Evolutionary conservation across 2,329 filamentous ascomycete species (phyloP), one percentile per base, ranked within the genome.

Genomic region (Arthrocladium fulminans): DNA sequence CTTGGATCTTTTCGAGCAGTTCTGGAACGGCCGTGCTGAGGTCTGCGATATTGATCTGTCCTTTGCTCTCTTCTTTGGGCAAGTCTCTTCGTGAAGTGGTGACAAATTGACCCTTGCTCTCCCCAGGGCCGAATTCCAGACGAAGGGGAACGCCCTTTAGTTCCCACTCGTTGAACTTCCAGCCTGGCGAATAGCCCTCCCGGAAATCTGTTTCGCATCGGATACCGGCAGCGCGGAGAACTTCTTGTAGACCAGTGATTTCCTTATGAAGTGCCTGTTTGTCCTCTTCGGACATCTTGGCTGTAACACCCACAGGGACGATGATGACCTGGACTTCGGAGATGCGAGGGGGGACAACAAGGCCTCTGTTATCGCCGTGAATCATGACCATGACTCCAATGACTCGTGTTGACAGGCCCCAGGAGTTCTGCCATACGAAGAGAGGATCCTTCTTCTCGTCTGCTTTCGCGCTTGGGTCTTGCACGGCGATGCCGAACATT

Each of bases 331-430:
- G 92, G 54, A 83, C 75, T 69, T 90, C 88, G 55, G 89, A 83
- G 45, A 97, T 86, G 48, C 88, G 80, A 34, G 92, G 92, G 64
- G 92, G 92, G 45, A 97, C 81, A 53, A 97, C 88, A 15, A 98
- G 77, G 55, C 92, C 92, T 69, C 90, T 90, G 72, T 98, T 85
- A 65, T 98, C 92, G 61, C 88, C 84, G 70, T 98, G 92, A 52
- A 94, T 88, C 81, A 98, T 92, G 62, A 96, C 86, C 90, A 97
- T 97, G 66, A 97, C 88, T 72, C 92, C 94, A 57, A 98, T 94
- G 49, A 90, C 88, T 65, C 92, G 88, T 47, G 92, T 98, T 1
- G 90, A 97, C 52, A 98, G 79, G 69, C 92, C 92, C 92, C 92
- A 98, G 12, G 88, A 96, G 74, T 98, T 98, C 68, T 98, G 92